phyloP scores from a whole-genome alignment of 768 basidiomycete species.

The Calocybe cyanea region DNA sequence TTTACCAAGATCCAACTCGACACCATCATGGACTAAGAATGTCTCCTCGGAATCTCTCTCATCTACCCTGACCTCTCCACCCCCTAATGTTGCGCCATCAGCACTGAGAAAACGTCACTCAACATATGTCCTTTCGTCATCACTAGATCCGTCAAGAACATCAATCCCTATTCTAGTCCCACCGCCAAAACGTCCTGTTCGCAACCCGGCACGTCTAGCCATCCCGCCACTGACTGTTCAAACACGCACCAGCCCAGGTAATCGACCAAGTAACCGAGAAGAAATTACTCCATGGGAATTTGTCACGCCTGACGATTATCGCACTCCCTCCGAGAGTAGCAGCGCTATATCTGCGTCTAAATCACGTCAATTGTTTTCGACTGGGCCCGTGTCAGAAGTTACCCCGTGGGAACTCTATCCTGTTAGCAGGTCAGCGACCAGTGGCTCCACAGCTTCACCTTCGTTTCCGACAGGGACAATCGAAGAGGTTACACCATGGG shows the following conservation, averaged over 20 bases:
- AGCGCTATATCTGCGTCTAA: slow-evolving; percentile 13
- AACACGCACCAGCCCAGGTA: slow-evolving; percentile 10
- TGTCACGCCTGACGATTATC: slow-evolving; percentile 10
- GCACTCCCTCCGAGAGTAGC: slow-evolving; percentile 4
- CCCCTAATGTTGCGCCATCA: slow-evolving; percentile 6
- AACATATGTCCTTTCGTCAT: slow-evolving; percentile 18
- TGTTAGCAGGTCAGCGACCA: slow-evolving; percentile 11
- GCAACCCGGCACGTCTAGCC: slow-evolving; percentile 27
- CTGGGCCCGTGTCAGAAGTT: slow-evolving; percentile 25
- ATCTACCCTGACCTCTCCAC: slow-evolving; percentile 5
- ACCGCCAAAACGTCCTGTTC: slow-evolving; percentile 28
- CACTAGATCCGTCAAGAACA: slow-evolving; percentile 17
- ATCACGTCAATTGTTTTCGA: slow-evolving; percentile 11
- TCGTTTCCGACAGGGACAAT: slow-evolving; percentile 15
- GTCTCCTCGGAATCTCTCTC: slow-evolving; percentile 20
- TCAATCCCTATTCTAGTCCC: slow-evolving; percentile 17
- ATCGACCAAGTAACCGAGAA: slow-evolving; percentile 19
- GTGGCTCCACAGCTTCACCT: slow-evolving; percentile 20
- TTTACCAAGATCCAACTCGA: slow-evolving; percentile 17
- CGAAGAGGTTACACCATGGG: slow-evolving; percentile 30
- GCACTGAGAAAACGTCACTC: slow-evolving; percentile 32
- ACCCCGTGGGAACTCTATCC: slow-evolving; percentile 28
- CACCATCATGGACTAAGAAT: slow-evolving; percentile 16
- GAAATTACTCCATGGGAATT: slow-evolving; percentile 34
- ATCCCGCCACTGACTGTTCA: not conserved